These are phyloP conservation scores for Clitoria ternatea DNA, from an alignment of 306 rosid species.

Conservation along the genomic window DNA sequence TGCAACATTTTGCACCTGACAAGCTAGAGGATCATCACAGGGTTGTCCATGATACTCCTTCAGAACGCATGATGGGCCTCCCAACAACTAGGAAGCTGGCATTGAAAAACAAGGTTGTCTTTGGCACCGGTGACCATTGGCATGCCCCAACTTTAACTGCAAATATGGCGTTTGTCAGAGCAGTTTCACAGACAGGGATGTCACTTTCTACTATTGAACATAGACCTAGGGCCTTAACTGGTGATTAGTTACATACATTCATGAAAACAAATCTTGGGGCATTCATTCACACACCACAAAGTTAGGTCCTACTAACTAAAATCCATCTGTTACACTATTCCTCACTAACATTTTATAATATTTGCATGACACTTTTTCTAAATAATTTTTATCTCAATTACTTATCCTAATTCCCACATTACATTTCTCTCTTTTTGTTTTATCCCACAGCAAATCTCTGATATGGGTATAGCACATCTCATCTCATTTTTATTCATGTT, in stretches of 20 bases:
- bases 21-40: slow-evolving; percentile 38
- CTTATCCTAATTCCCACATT: too few relatives aligned
- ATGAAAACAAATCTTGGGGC: slow-evolving; percentile 9
- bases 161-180: slow-evolving; percentile 90
- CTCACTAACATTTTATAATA: too few relatives aligned
- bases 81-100: slow-evolving; percentile 88
- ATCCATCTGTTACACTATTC: too few relatives aligned
- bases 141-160: slow-evolving; percentile 85
- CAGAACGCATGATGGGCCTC: slow-evolving; percentile 73
- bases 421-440: too few relatives aligned
- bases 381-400: too few relatives aligned
- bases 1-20: slow-evolving; percentile 28
- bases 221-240: slow-evolving; percentile 82
- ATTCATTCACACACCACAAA: slow-evolving; percentile 1
- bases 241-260: slow-evolving; percentile 46
- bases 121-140: slow-evolving; percentile 91
- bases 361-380: too few relatives aligned
- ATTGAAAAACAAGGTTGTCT: slow-evolving; percentile 77
- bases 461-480: too few relatives aligned
- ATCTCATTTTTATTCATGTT: too few relatives aligned
- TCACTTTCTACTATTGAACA: slow-evolving; percentile 75
- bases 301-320: slow-evolving; percentile 10
- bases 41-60: slow-evolving; percentile 76
- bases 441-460: too few relatives aligned
- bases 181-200: slow-evolving; percentile 93